Evolutionary conservation across 2,329 filamentous ascomycete genomes (phyloP).

Genomic region (Sclerotinia trifoliorum): DNA sequence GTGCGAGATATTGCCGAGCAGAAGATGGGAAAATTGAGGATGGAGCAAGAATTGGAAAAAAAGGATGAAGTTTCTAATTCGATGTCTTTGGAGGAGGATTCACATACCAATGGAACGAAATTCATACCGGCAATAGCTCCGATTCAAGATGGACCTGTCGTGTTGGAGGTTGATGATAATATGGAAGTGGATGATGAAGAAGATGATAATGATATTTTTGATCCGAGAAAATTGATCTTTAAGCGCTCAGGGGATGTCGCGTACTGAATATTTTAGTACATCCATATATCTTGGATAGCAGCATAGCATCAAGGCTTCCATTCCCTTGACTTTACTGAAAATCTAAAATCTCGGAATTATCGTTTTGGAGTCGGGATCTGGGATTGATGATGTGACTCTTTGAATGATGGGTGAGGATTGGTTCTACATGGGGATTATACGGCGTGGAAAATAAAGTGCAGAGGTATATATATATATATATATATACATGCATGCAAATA

Average conservation of each 20-base stretch:
- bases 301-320: background rate
- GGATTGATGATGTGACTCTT: background rate
- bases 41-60: conserved; percentile 26
- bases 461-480: background rate
- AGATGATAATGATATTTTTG: conserved; percentile 22
- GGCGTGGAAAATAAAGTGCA: background rate
- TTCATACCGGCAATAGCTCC: background rate
- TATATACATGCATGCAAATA: background rate
- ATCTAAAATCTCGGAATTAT: background rate
- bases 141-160: background rate
- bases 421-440: background rate
- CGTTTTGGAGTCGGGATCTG: background rate
- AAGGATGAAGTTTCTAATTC: conserved; percentile 21
- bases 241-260: conserved; percentile 34
- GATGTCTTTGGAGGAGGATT: conserved; percentile 19
- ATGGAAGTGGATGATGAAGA: conserved; percentile 34
- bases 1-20: conserved; percentile 51
- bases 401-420: conserved; percentile 1
- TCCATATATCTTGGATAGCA: background rate
- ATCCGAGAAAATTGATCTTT: conserved; percentile 33
- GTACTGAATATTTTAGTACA: conserved; percentile 8
- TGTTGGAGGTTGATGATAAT: conserved; percentile 32
- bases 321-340: background rate
- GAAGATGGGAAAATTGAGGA: conserved; percentile 32
- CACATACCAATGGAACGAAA: background rate